These are phyloP conservation scores for Oldenlandia corymbosa DNA, from an alignment of 257 asterid genomes.

Conservation along the genomic window DNA sequence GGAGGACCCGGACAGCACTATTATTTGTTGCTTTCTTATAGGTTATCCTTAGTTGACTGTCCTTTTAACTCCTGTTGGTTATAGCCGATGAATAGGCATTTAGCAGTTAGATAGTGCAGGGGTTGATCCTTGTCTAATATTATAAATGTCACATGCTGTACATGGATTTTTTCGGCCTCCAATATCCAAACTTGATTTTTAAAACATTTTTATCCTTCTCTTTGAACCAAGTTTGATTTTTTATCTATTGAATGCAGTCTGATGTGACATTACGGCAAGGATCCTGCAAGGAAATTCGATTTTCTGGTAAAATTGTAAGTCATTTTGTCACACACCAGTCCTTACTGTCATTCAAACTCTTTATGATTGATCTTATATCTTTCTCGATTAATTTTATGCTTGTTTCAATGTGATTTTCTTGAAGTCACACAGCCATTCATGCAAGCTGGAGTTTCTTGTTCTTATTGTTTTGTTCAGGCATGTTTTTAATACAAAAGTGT, in stretches of 20 bases:
- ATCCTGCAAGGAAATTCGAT: slow-evolving; percentile 59
- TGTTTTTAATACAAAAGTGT: neutral
- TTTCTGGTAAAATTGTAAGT: slow-evolving; percentile 80
- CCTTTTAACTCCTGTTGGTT: neutral
- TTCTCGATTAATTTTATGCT: slow-evolving; percentile 4
- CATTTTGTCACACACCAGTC: slow-evolving; percentile 9
- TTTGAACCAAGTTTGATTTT: neutral
- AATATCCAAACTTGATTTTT: neutral
- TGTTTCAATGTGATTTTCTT: neutral
- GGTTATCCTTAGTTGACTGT: neutral
- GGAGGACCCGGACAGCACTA: neutral
- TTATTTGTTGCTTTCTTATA: neutral
- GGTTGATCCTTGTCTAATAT: neutral
- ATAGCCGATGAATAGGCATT: neutral
- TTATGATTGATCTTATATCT: neutral
- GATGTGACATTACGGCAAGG: slow-evolving; percentile 45
- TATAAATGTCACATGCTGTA: neutral
- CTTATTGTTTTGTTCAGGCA: neutral
- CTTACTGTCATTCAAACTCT: slow-evolving; percentile 7
- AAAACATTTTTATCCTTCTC: neutral
- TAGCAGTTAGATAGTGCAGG: neutral
- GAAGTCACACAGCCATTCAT: neutral
- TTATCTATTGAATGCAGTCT: slow-evolving; percentile 35
- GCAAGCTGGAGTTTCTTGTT: neutral
- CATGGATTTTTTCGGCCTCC: neutral